Conservation (phyloP, 331 rosid species). For the Acacia pycnantha region DNA sequence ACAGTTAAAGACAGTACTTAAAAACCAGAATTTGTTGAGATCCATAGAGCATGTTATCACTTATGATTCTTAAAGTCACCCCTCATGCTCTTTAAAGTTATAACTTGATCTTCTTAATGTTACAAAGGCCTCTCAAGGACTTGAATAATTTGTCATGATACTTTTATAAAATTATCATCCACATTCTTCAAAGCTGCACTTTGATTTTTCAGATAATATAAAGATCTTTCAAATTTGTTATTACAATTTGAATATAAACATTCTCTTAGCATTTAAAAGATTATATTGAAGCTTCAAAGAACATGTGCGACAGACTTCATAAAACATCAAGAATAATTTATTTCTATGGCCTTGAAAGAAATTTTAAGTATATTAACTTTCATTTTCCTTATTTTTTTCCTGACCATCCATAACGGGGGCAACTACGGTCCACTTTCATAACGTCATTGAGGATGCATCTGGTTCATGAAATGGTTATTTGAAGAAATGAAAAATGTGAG, state of each 20-base stretch:
- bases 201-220: not conserved
- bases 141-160: not conserved
- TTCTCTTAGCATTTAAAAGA: no score
- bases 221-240: not conserved
- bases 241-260: not conserved
- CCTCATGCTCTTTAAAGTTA: not conserved
- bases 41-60: not conserved
- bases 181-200: not conserved
- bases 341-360: not conserved
- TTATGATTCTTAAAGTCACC: not conserved
- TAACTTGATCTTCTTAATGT: not conserved
- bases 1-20: not conserved
- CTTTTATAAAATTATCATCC: not conserved
- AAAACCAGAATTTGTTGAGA: not conserved
- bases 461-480: not conserved
- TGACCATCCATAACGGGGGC: not conserved
- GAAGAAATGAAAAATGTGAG: not conserved
- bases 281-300: not conserved
- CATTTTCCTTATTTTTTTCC: not conserved
- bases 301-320: not conserved
- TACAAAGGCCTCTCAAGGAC: not conserved
- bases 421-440: no score
- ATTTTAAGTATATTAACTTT: not conserved
- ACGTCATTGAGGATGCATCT: not conserved
- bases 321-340: not conserved